Conservation (phyloP, 2,329 filamentous ascomycete species). For the Ascochyta fabae region DNA sequence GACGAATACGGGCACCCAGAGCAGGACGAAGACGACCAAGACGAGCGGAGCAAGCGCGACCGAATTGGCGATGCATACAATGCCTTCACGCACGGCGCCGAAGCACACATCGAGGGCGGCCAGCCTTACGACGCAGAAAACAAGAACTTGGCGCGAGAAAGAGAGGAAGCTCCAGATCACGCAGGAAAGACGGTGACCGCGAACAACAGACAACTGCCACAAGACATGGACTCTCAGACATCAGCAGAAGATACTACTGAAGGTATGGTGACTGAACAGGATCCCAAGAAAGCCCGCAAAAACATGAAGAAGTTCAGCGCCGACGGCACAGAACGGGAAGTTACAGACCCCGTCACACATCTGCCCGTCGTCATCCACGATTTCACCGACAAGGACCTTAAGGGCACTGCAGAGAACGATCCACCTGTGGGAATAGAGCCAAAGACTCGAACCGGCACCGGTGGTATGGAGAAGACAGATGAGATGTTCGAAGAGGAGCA, state of each 20-base stretch:
- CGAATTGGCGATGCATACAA: slow-evolving; percentile 47
- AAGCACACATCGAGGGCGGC: slow-evolving; percentile 27
- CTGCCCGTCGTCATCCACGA: slow-evolving; percentile 72
- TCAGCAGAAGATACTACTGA: slow-evolving; percentile 54
- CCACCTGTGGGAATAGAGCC: slow-evolving; percentile 49
- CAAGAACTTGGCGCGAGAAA: slow-evolving; percentile 42
- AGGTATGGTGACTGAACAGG: slow-evolving; percentile 40
- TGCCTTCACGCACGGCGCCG: slow-evolving; percentile 41
- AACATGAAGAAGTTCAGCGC: slow-evolving; percentile 57
- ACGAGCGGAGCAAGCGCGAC: slow-evolving; percentile 43
- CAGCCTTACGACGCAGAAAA: slow-evolving; percentile 45
- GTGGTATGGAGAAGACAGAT: slow-evolving; percentile 53
- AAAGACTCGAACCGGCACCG: slow-evolving; percentile 54
- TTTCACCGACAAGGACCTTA: slow-evolving; percentile 68
- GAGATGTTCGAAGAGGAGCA: slow-evolving; percentile 54
- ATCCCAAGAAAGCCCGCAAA: slow-evolving; percentile 58
- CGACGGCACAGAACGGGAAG: slow-evolving; percentile 61
- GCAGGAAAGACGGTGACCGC: slow-evolving; percentile 31
- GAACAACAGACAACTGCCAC: slow-evolving; percentile 21
- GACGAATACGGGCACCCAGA: slow-evolving; percentile 40
- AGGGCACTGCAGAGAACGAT: slow-evolving; percentile 55
- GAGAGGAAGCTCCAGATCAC: slow-evolving; percentile 41
- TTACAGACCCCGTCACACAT: slow-evolving; percentile 76
- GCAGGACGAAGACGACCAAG: slow-evolving; percentile 23
- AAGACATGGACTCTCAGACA: slow-evolving; percentile 31